Evolutionary conservation across 2,329 filamentous ascomycete species (phyloP).

Genomic region (Pseudocercospora ulei): DNA sequence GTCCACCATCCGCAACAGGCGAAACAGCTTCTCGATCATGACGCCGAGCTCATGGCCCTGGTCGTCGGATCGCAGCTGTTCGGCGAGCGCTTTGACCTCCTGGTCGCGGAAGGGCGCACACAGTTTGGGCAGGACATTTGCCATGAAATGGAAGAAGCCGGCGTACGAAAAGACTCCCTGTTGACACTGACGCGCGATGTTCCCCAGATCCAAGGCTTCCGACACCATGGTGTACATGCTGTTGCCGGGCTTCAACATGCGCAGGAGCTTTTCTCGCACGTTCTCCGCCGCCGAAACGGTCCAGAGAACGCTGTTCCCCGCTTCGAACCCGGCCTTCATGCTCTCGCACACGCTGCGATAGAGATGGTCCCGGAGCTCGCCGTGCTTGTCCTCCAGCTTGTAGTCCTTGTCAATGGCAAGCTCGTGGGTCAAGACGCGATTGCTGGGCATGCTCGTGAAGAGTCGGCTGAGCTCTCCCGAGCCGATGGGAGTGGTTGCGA

Average conservation of each 20-base stretch:
- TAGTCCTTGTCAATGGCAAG: constrained; percentile 70
- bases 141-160: constrained; percentile 69
- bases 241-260: constrained; percentile 60
- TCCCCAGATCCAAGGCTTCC: constrained; percentile 63
- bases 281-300: constrained; percentile 62
- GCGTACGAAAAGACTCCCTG: constrained; percentile 70
- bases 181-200: constrained; percentile 58
- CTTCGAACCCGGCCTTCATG: constrained; percentile 54
- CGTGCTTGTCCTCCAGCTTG: constrained; percentile 53
- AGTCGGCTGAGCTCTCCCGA: constrained; percentile 43
- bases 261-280: constrained; percentile 61
- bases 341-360: constrained; percentile 51
- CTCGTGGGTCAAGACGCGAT: constrained; percentile 67
- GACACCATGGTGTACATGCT: constrained; percentile 65
- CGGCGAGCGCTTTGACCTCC: constrained; percentile 58
- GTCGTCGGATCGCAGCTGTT: constrained; percentile 41
- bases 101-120: constrained; percentile 73
- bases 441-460: constrained; percentile 58
- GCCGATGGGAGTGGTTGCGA: constrained; percentile 19
- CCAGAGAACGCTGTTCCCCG: constrained; percentile 56
- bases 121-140: constrained; percentile 62
- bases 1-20: constrained; percentile 65
- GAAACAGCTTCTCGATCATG: constrained; percentile 66
- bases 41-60: constrained; percentile 45
- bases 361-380: constrained; percentile 50